phyloP scores from a whole-genome alignment of 148 eudicot genomes.

The Limonium bicolor region DNA sequence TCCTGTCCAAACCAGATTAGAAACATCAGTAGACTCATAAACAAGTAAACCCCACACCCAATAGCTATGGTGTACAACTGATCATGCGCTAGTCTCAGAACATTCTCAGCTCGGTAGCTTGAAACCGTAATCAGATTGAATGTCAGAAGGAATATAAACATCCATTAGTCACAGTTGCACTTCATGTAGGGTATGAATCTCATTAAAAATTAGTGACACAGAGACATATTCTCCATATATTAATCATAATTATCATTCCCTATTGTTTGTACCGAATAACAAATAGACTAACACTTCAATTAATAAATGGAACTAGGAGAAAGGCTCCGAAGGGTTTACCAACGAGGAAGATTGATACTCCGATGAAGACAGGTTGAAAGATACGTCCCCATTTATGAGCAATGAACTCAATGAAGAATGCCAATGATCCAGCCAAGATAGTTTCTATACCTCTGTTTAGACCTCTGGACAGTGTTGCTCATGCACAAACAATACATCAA shows the following conservation, averaged over 20 bases:
- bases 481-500: conserved; percentile 13
- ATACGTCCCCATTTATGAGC: conserved; percentile 31
- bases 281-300: too few species aligned
- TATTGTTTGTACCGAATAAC: too few species aligned
- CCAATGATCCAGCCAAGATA: conserved; percentile 63
- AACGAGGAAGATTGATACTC: conserved; percentile 45
- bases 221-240: too few species aligned
- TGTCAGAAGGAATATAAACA: conserved; percentile 75
- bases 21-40: conserved; percentile 60
- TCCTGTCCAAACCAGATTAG: conserved; percentile 92
- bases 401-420: conserved; percentile 52
- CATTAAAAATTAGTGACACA: too few species aligned
- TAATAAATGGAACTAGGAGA: background rate
- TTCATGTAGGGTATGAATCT: conserved; percentile 87
- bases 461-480: conserved; percentile 93
- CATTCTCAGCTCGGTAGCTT: conserved; percentile 57
- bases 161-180: conserved; percentile 81
- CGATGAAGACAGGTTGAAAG: conserved; percentile 57
- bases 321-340: too few species aligned
- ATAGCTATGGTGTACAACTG: conserved; percentile 56
- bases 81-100: conserved; percentile 55
- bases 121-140: conserved; percentile 75
- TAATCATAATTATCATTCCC: background rate
- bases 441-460: conserved; percentile 87
- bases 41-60: conserved; percentile 66